These are phyloP conservation scores for Phylloboletellus chloephorus DNA, from an alignment of 1,284 basidiomycete genomes.

Conservation along the genomic window DNA sequence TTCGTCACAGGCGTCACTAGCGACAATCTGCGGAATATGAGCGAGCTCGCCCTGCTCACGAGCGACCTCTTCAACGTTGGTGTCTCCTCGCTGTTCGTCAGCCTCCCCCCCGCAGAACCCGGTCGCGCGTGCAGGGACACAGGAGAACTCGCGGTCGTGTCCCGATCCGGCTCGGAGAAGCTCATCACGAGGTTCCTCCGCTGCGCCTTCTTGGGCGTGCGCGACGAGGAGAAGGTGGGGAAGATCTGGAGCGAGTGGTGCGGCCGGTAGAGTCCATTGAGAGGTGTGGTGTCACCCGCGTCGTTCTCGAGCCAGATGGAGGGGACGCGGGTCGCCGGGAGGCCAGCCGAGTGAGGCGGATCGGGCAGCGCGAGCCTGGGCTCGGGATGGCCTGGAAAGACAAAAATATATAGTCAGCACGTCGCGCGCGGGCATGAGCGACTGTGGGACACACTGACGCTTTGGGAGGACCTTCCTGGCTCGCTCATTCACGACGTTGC, in stretches of 20 bases:
- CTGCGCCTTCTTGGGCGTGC: conserved; percentile 9
- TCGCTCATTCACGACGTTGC: conserved; percentile 8
- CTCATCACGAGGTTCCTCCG: conserved; percentile 30
- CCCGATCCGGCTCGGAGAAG: conserved; percentile 13
- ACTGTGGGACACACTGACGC: conserved; percentile 14
- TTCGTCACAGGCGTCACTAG: conserved; percentile 14
- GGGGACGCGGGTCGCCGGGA: conserved; percentile 17
- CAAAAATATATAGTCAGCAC: background rate
- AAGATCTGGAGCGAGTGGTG: conserved; percentile 19
- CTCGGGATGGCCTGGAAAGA: conserved; percentile 15
- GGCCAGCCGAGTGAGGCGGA: conserved; percentile 25
- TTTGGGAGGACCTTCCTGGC: conserved; percentile 10
- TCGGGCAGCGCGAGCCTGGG: conserved; percentile 18
- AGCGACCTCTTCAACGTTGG: conserved; percentile 15
- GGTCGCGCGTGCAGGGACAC: conserved; percentile 18
- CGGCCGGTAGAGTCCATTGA: conserved; percentile 17
- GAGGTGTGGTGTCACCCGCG: background rate
- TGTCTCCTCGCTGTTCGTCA: conserved; percentile 13
- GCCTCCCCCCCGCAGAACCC: conserved; percentile 22
- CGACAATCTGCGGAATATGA: conserved; percentile 24
- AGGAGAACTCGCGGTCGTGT: conserved; percentile 13
- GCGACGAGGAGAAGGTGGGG: no score
- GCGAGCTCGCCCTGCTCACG: conserved; percentile 26
- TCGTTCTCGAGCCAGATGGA: conserved; percentile 27
- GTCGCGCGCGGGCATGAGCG: no score